phyloP scores from a whole-genome alignment of 2,329 filamentous ascomycete genomes.

The Hawksworthiomyces lignivorus region DNA sequence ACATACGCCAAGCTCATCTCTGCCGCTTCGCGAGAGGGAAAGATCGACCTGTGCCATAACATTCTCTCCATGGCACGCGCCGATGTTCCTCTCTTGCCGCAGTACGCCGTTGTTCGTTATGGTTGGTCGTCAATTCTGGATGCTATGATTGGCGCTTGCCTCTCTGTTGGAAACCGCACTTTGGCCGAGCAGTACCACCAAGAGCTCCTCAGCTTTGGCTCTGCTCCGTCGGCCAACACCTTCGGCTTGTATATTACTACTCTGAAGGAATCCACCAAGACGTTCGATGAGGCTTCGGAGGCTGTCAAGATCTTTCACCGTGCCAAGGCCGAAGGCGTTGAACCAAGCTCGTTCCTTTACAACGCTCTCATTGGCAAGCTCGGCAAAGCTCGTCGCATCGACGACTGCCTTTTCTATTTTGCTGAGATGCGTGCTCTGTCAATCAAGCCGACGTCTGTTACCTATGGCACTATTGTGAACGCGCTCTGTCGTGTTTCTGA shows the following conservation, averaged over 20 bases:
- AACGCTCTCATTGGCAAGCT: conserved; percentile 98
- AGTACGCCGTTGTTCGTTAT: conserved; percentile 83
- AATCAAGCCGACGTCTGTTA: conserved; percentile 93
- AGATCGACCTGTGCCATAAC: conserved; percentile 74
- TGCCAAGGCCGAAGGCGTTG: conserved; percentile 86
- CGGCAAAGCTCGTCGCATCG: conserved; percentile 93
- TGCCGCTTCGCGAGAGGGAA: conserved; percentile 76
- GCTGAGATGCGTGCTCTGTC: conserved; percentile 90
- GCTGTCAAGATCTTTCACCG: conserved; percentile 96
- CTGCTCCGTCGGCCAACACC: conserved; percentile 90
- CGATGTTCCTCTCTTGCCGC: conserved; percentile 76
- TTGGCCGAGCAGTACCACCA: conserved; percentile 83
- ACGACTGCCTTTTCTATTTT: conserved; percentile 97
- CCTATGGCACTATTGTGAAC: conserved; percentile 97
- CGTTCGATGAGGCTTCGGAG: conserved; percentile 93
- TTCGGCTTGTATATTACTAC: conserved; percentile 99
- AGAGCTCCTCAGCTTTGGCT: conserved; percentile 83
- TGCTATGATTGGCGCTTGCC: conserved; percentile 88
- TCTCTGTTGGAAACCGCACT: conserved; percentile 72
- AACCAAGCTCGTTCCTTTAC: conserved; percentile 94
- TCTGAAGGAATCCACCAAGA: conserved; percentile 92
- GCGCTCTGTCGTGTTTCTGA: conserved; percentile 95
- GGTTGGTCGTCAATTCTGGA: conserved; percentile 96
- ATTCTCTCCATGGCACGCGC: conserved; percentile 82
- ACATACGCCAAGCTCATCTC: conserved; percentile 94